phyloP scores from a whole-genome alignment of 73 alveolate species.

The Paramecium sexaurelia region DNA sequence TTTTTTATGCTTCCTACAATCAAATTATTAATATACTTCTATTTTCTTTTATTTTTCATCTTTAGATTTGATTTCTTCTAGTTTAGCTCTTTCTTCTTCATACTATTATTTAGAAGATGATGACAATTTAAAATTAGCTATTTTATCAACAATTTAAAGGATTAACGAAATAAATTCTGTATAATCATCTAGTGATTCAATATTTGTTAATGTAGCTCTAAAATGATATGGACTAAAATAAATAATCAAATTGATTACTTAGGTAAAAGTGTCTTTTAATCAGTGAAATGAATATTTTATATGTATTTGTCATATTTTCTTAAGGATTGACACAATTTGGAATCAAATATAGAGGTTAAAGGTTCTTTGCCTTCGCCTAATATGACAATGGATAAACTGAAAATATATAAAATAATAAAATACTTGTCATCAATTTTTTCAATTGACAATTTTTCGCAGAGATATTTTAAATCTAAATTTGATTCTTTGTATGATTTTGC shows the following conservation, averaged over 20 bases:
- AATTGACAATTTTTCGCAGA: not conserved
- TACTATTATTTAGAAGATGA: not conserved
- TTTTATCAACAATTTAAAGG: not conserved
- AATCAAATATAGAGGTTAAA: not conserved
- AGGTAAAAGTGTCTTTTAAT: not conserved
- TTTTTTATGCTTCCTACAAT: slow-evolving; percentile 7
- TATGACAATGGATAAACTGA: not conserved
- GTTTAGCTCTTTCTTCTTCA: slow-evolving; percentile 45
- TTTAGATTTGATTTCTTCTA: slow-evolving; percentile 34
- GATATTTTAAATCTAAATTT: slow-evolving; percentile 18
- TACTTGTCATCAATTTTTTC: slow-evolving; percentile 26
- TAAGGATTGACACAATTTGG: not conserved
- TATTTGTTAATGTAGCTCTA: slow-evolving; percentile 24
- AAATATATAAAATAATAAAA: not conserved
- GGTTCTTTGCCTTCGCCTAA: slow-evolving; percentile 56
- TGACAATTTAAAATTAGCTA: not conserved
- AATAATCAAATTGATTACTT: not conserved
- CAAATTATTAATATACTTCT: not conserved
- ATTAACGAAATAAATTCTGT: not conserved
- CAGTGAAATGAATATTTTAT: not conserved
- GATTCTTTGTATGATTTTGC: slow-evolving; percentile 32
- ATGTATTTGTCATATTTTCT: slow-evolving; percentile 13
- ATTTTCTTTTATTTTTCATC: slow-evolving; percentile 54
- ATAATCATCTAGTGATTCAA: not conserved
- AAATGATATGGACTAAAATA: slow-evolving; percentile 24